Evolutionary conservation across 495 filamentous ascomycete species (phyloP).

Genomic region (Pyrenopolyporus hunteri): DNA sequence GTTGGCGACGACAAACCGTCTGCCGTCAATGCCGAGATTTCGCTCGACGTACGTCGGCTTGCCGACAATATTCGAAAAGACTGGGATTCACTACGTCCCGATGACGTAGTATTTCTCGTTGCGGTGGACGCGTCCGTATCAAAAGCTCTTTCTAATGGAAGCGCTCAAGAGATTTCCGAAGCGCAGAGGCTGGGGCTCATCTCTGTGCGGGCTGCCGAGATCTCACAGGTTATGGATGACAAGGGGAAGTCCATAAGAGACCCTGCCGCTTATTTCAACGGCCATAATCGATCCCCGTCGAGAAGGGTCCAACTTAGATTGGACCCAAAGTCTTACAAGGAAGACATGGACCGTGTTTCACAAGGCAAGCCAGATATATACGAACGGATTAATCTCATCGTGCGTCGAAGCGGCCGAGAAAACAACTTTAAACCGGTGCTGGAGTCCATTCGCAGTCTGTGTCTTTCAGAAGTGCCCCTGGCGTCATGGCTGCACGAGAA

Average conservation of each 20-base stretch:
- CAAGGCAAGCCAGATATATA: conserved; percentile 79
- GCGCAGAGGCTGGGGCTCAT: conserved; percentile 68
- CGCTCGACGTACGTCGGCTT: conserved; percentile 82
- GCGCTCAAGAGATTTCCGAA: conserved; percentile 54
- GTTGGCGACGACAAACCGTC: conserved; percentile 89
- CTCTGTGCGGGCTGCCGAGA: conserved; percentile 79
- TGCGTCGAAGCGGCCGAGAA: conserved; percentile 83
- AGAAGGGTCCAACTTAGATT: conserved; percentile 81
- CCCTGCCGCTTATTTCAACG: conserved; percentile 49
- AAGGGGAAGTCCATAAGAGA: conserved; percentile 79
- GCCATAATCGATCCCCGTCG: conserved; percentile 53
- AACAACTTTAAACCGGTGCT: conserved; percentile 98
- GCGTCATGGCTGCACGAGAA: conserved; percentile 95
- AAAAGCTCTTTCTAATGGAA: conserved; percentile 61
- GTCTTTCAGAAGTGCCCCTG: conserved; percentile 82
- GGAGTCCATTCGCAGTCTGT: conserved; percentile 85
- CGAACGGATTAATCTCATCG: conserved; percentile 82
- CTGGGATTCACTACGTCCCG: conserved; percentile 88
- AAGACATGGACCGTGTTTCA: conserved; percentile 69
- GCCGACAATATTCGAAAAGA: conserved; percentile 77
- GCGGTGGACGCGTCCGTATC: conserved; percentile 67
- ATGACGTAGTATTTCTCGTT: conserved; percentile 89
- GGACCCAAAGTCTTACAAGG: conserved; percentile 78
- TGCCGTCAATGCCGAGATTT: conserved; percentile 83
- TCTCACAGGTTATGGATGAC: conserved; percentile 88